Evolutionary conservation across 495 filamentous ascomycete species (phyloP).

Genomic region (Talaromyces thailandensis): DNA sequence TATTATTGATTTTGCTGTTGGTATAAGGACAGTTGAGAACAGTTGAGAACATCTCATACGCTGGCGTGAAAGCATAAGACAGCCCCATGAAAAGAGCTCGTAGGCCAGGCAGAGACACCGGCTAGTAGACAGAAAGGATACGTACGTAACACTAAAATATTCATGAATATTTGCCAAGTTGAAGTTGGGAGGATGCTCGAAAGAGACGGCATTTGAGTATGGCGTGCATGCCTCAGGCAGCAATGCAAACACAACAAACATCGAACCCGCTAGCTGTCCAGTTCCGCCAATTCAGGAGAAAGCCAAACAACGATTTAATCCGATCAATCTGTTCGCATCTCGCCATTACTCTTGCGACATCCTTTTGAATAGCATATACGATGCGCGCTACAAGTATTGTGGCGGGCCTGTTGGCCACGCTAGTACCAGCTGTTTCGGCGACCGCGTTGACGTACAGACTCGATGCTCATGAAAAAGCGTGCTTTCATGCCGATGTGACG

Average conservation of each 20-base stretch:
- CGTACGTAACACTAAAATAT: too few relatives aligned
- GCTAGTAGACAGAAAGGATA: too few relatives aligned
- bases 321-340: background rate
- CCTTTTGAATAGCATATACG: background rate
- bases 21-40: too few relatives aligned
- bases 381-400: conserved; percentile 34
- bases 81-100: too few relatives aligned
- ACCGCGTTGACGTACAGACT: conserved; percentile 96
- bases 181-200: background rate
- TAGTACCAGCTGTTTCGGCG: conserved; percentile 52
- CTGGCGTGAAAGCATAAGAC: too few relatives aligned
- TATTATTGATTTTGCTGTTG: too few relatives aligned
- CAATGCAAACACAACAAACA: conserved; percentile 6
- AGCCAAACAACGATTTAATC: conserved; percentile 3
- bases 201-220: background rate
- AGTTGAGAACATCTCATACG: too few relatives aligned
- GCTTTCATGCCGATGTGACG: conserved; percentile 80
- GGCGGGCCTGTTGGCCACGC: conserved; percentile 53
- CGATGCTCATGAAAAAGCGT: conserved; percentile 81
- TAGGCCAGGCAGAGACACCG: too few relatives aligned
- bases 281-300: conserved; percentile 7
- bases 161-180: too few relatives aligned
- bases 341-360: background rate
- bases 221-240: background rate
- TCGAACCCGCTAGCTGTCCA: conserved; percentile 6